Evolutionary conservation across 192 early-diverging fungal genomes (phyloP), one percentile per base, ranked within the genome.

Genomic region (Funneliformis geosporum): DNA sequence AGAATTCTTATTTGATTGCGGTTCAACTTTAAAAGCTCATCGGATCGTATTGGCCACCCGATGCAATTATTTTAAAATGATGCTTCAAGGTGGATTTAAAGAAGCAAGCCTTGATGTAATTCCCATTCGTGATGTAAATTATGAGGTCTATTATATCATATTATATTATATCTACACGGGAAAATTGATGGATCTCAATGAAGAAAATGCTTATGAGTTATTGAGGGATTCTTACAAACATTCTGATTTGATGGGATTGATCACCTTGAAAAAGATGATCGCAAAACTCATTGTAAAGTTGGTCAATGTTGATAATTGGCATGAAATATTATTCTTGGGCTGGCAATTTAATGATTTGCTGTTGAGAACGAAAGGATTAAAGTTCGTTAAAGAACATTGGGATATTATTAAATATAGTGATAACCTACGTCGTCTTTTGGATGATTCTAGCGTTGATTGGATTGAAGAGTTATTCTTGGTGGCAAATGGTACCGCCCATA

Each of bases 1-100:
- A 6, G 70, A 73, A 46, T 46, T 73, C 12, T n/a, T 73, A 73
- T 73, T 73, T 40, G 70, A 73, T 73, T 73, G 70, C 44, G 70
- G 70, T 10, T 23, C 70, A 9, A 40, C n/a, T 0, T 39, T 73
- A 11, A 73, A 73, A 73, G 38, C 70, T 46, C 70, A 73, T 73
- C 70, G 70, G 23, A 46, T 73, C 12, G 27, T 73, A 21, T 40
- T 73, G 14, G 70, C 70, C 18, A 40, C 70, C 4, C n/a, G 43
- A 46, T 44, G 39, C 18, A 27, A 11, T 12, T 73, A 73, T 73
- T 73, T 73, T 46, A 46, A 73, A 44, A 46, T 8, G 21, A 25
- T 73, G 39, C 25, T 73, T 39, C 10, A 27, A 46, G 21, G 70
- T 73, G 70, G 44, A 10, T 73, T 27, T 27, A 44, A 44, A 73